phyloP scores from a whole-genome alignment of 2,329 filamentous ascomycete genomes.

The Tolypocladium inflatum region DNA sequence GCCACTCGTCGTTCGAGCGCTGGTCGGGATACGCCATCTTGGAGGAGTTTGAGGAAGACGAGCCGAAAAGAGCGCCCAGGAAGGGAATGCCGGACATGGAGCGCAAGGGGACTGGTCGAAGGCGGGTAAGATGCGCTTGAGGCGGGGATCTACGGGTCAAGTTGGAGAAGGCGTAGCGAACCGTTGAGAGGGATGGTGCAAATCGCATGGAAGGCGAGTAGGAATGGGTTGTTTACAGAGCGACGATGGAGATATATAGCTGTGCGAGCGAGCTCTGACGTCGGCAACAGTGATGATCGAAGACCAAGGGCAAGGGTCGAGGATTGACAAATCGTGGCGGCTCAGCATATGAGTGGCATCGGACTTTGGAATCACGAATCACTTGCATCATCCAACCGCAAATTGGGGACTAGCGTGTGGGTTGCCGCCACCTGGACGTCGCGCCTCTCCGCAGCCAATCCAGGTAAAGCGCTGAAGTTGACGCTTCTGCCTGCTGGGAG shows the following conservation, averaged over 20 bases:
- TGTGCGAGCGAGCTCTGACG: neutral
- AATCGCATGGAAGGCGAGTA: slow-evolving; percentile 36
- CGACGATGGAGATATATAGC: neutral
- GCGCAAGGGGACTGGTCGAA: slow-evolving; percentile 19
- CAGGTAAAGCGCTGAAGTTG: neutral
- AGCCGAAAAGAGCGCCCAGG: slow-evolving; percentile 64
- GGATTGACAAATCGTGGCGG: neutral
- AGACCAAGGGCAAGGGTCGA: neutral
- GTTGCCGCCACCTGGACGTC: neutral
- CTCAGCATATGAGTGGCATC: neutral
- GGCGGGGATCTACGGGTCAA: slow-evolving; percentile 19
- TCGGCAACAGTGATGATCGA: neutral
- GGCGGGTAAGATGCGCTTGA: slow-evolving; percentile 9
- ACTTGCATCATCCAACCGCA: neutral
- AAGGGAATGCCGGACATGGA: slow-evolving; percentile 77
- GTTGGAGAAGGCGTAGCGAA: slow-evolving; percentile 38
- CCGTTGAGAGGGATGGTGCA: slow-evolving; percentile 34
- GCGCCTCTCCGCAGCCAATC: neutral
- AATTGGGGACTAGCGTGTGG: neutral
- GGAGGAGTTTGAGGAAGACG: slow-evolving; percentile 43
- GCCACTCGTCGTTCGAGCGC: slow-evolving; percentile 79
- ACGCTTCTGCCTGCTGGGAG: neutral
- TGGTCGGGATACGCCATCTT: slow-evolving; percentile 72
- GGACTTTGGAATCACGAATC: neutral
- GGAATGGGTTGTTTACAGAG: neutral